A percentile compares a stretch with the other conserved stretches of the same genome.
phyloP scores from a whole-genome alignment of 345 rosid genomes.

The Salix koriyanagi region DNA sequence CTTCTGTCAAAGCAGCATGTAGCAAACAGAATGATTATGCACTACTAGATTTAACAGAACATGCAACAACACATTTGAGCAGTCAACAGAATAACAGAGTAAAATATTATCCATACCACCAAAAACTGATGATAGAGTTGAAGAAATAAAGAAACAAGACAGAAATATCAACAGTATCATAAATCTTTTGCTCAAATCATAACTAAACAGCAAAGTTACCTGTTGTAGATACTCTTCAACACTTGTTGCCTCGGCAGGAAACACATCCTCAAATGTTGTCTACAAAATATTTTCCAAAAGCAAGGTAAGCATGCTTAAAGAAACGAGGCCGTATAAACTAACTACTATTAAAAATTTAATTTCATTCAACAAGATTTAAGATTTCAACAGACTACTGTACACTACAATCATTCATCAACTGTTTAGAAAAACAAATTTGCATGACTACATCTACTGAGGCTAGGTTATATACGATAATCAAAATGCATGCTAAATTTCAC shows the following conservation, averaged over 20 bases:
- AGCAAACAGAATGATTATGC: background rate
- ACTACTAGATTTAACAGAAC: background rate
- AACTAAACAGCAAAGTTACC: constrained; percentile 39
- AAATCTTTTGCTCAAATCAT: background rate
- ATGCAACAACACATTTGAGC: background rate
- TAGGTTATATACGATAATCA: background rate
- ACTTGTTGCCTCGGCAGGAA: constrained; percentile 91
- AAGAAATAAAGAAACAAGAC: background rate
- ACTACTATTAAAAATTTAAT: background rate
- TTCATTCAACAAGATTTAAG: background rate
- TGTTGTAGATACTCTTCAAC: constrained; percentile 96
- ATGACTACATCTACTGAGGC: constrained; percentile 4
- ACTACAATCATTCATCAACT: background rate
- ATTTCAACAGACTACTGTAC: background rate
- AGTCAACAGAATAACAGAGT: background rate
- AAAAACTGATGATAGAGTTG: background rate
- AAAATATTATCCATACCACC: background rate
- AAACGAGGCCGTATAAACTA: background rate
- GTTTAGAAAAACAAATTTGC: background rate
- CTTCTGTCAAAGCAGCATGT: background rate
- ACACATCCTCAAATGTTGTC: constrained; percentile 97
- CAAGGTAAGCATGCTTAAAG: constrained; percentile 4
- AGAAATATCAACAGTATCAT: background rate
- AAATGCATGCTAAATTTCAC: constrained; percentile 25
- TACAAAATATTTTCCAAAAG: constrained; percentile 19